Conservation (phyloP, 257 asterid genomes). For the Solanum etuberosum region DNA sequence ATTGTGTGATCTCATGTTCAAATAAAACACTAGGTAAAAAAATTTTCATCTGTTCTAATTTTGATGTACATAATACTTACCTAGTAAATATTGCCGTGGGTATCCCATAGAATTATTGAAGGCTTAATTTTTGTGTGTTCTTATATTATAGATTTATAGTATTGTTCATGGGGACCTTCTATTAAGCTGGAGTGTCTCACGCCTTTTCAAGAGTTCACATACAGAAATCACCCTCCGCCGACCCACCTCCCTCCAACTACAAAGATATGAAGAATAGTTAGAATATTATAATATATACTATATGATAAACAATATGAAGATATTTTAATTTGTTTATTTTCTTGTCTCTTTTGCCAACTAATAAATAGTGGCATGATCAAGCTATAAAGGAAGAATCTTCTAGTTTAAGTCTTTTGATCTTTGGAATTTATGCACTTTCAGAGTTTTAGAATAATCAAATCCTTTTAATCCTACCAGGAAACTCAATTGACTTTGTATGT, state of each 20-base stretch:
- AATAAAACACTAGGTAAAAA: not conserved
- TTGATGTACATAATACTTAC: not conserved
- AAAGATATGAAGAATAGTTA: not conserved
- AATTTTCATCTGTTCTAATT: not conserved
- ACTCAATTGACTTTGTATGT: not conserved
- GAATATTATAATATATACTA: not conserved
- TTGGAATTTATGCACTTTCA: not conserved
- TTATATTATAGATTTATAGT: not conserved
- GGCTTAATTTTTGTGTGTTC: not conserved
- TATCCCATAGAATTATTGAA: rapidly evolving
- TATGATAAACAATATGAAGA: not conserved
- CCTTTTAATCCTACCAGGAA: not conserved
- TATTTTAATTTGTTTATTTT: not conserved
- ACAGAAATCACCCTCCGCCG: not conserved
- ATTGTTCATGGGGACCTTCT: not conserved
- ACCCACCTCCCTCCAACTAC: not conserved
- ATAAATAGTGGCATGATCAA: not conserved
- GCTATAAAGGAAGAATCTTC: not conserved
- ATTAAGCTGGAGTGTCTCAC: not conserved
- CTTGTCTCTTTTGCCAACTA: not conserved
- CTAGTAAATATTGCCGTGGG: not conserved
- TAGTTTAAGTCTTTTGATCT: not conserved
- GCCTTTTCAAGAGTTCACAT: not conserved
- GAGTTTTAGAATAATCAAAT: not conserved
- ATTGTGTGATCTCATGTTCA: not conserved